Conservation (phyloP, 192 early-diverging fungal genomes). For the Umbelopsis isabellina region DNA sequence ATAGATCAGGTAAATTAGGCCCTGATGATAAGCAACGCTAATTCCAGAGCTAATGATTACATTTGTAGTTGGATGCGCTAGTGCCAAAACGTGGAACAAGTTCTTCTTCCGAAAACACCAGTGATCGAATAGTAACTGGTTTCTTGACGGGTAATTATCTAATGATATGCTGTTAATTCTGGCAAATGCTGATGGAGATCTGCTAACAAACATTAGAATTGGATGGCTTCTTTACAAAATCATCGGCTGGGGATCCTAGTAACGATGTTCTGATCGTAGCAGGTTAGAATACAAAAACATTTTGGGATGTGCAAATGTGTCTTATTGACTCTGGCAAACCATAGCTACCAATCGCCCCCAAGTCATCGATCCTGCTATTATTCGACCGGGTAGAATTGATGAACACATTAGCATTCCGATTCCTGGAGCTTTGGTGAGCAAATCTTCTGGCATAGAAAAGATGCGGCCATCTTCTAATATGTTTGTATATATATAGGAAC, state of each 20-base stretch:
- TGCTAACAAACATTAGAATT: conserved; percentile 59
- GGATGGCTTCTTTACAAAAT: conserved; percentile 69
- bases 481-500: conserved; percentile 44
- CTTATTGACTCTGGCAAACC: not conserved
- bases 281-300: too few relatives aligned
- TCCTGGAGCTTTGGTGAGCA: conserved; percentile 57
- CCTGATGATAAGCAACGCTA: not conserved
- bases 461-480: not conserved
- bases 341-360: conserved; percentile 78
- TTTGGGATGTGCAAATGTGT: too few relatives aligned
- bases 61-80: conserved; percentile 75
- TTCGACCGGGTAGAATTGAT: conserved; percentile 87
- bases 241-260: conserved; percentile 28
- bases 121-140: conserved; percentile 86
- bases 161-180: not conserved
- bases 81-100: conserved; percentile 73
- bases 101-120: conserved; percentile 76
- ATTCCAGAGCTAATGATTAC: conserved; percentile 4
- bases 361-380: conserved; percentile 76
- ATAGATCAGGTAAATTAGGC: conserved; percentile 78
- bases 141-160: conserved; percentile 67
- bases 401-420: conserved; percentile 68
- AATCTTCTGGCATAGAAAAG: not conserved
- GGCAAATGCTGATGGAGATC: not conserved
- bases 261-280: conserved; percentile 71